These are phyloP conservation scores for Pythium volutum DNA, from an alignment of 352 stramenopile genomes.

Conservation along the genomic window DNA sequence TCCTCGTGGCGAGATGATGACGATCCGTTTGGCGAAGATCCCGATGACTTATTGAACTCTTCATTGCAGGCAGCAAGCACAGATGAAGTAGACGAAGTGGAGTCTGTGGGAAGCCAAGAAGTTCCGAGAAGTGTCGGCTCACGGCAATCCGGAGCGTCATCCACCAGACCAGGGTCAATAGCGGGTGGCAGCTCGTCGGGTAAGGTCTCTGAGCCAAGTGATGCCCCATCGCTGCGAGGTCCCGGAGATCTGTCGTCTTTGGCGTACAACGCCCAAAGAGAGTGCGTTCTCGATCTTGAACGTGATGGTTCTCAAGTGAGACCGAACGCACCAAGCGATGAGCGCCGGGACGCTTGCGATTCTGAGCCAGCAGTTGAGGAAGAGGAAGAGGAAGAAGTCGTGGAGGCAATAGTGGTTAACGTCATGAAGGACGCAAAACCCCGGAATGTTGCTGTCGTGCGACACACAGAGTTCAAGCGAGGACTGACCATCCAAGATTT, in stretches of 20 bases:
- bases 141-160: neutral
- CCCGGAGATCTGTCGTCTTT: slow-evolving; percentile 6
- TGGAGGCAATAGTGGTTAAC: slow-evolving; percentile 44
- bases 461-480: slow-evolving; percentile 47
- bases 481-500: slow-evolving; percentile 47
- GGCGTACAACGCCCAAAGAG: neutral
- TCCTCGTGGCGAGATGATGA: slow-evolving; percentile 34
- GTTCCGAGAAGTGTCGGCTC: slow-evolving; percentile 3
- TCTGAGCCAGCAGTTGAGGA: neutral
- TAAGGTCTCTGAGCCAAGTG: slow-evolving; percentile 1
- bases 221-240: neutral
- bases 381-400: slow-evolving; percentile 37
- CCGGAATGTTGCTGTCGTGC: slow-evolving; percentile 45
- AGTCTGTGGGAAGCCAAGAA: slow-evolving; percentile 15
- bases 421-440: slow-evolving; percentile 56
- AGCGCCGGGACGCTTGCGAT: neutral
- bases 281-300: neutral
- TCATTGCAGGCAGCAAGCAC: neutral
- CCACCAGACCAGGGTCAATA: neutral
- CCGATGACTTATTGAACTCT: slow-evolving; percentile 1
- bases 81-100: slow-evolving; percentile 4
- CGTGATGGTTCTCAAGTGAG: neutral
- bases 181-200: neutral
- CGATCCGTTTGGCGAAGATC: slow-evolving; percentile 29
- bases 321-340: neutral